Conservation (phyloP, 169 alveolate species). For the Theileria parva region DNA sequence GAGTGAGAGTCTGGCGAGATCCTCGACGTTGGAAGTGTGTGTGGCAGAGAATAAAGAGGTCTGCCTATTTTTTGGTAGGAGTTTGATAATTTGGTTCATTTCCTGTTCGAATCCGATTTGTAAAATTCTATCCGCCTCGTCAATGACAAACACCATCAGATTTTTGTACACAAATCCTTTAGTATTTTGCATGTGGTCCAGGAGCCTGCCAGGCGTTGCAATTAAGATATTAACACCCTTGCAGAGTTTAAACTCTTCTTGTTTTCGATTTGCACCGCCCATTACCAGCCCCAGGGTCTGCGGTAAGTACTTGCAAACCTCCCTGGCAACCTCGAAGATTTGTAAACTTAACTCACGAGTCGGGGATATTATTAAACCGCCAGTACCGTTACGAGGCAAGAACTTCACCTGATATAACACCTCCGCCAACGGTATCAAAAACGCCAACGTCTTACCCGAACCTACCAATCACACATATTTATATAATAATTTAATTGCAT, state of each 20-base stretch:
- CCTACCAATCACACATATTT: conserved; percentile 69
- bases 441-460: conserved; percentile 98
- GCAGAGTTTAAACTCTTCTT: conserved; percentile 94
- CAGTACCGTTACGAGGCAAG: conserved; percentile 92
- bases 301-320: conserved; percentile 88
- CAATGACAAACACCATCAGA: conserved; percentile 92
- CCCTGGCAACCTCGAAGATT: conserved; percentile 95
- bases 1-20: conserved; percentile 92
- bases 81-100: conserved; percentile 93
- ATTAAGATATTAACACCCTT: conserved; percentile 95
- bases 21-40: conserved; percentile 94
- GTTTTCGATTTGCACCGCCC: conserved; percentile 97
- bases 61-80: conserved; percentile 95
- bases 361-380: conserved; percentile 94
- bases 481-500: too few species aligned
- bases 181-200: conserved; percentile 98
- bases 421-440: conserved; percentile 96
- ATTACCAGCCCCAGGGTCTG: conserved; percentile 97
- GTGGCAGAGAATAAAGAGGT: conserved; percentile 99
- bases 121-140: conserved; percentile 98
- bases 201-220: conserved; percentile 98
- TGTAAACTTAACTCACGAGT: conserved; percentile 98
- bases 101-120: conserved; percentile 99
- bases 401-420: conserved; percentile 91
- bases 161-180: conserved; percentile 94